Evolutionary conservation across 208 protist genomes (phyloP), one percentile per base, ranked within the genome.

Genomic region (Trypanosomatidae sp.): DNA sequence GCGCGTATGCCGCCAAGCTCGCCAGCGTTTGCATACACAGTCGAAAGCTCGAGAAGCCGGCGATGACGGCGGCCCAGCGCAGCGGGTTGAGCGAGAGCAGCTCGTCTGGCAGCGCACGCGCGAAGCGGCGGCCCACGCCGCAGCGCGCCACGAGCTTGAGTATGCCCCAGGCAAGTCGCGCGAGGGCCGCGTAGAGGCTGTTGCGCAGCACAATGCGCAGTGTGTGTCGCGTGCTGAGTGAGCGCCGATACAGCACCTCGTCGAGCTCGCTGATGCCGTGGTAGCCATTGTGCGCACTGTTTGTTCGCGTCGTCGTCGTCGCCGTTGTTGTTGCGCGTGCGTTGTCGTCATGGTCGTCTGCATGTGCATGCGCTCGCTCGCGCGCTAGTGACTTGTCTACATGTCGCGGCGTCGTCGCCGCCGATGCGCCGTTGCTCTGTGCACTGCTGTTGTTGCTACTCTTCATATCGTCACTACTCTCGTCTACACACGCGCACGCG

Each of bases 11-110:
- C 18, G 59, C 40, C 10, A 69, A 39, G 19, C 45, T 37, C 18
- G 54, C 44, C 44, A 86, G 39, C 22, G 61, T 50, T 35, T 83
- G 55, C 43, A 74, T 55, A 26, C 64, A 62, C 41, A 85, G 61
- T 11, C 76, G 75, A 54, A 87, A 88, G 30, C 46, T 71, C 13
- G 76, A 83, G 26, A 88, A 62, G 11, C 83, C 76, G 16, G 51
- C 67, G 30, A 85, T 64, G 20, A 92, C 56, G 15, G 52, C 59
- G 2, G 72, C 71, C 79, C 78, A 92, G 27, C 86, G 88, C 4
- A 85, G 47, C 6, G 83, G 79, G 58, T 88, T 56, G 33, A 87
- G 56, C 7, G 83, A 92, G 10, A 78, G 52, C 41, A 92, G 47
- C 44, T 92, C 78, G 6, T 50, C 51, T 22, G 54, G 47, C 20